These are phyloP conservation scores for Fusarium beomiforme DNA, from an alignment of 2,329 filamentous ascomycete species.

Conservation along the genomic window DNA sequence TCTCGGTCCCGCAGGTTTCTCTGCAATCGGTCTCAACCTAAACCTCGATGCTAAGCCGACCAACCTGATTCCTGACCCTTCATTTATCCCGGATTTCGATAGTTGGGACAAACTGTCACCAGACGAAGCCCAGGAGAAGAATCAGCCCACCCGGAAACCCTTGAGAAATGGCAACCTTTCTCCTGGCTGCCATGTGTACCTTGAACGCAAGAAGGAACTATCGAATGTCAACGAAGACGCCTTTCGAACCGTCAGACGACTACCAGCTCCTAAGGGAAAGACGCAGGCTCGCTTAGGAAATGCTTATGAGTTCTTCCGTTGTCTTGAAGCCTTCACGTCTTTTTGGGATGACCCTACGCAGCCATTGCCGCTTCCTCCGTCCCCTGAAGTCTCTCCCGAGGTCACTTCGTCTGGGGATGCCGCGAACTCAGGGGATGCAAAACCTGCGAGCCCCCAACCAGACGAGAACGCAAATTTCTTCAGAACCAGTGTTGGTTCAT, in stretches of 20 bases:
- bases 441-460: slow-evolving; percentile 21
- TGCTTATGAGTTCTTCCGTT: slow-evolving; percentile 73
- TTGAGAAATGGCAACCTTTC: slow-evolving; percentile 64
- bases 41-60: slow-evolving; percentile 58
- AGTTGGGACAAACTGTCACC: slow-evolving; percentile 60
- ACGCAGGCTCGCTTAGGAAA: slow-evolving; percentile 67
- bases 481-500: slow-evolving; percentile 61
- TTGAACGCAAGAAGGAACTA: slow-evolving; percentile 68
- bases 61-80: slow-evolving; percentile 64
- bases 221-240: slow-evolving; percentile 65
- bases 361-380: slow-evolving; percentile 45
- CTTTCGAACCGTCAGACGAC: slow-evolving; percentile 68
- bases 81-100: slow-evolving; percentile 63
- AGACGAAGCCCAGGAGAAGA: slow-evolving; percentile 60
- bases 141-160: slow-evolving; percentile 58
- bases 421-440: slow-evolving; percentile 7
- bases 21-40: slow-evolving; percentile 67
- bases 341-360: slow-evolving; percentile 71
- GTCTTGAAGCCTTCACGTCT: slow-evolving; percentile 66
- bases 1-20: slow-evolving; percentile 59
- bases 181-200: slow-evolving; percentile 66
- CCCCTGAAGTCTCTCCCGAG: slow-evolving; percentile 46
- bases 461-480: slow-evolving; percentile 19
- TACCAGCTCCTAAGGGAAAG: slow-evolving; percentile 64
- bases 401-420: slow-evolving; percentile 20